A percentile compares a stretch with the other conserved stretches of the same genome.
Conservation (phyloP, 2,329 filamentous ascomycete genomes). For the Claviceps maximensis region DNA sequence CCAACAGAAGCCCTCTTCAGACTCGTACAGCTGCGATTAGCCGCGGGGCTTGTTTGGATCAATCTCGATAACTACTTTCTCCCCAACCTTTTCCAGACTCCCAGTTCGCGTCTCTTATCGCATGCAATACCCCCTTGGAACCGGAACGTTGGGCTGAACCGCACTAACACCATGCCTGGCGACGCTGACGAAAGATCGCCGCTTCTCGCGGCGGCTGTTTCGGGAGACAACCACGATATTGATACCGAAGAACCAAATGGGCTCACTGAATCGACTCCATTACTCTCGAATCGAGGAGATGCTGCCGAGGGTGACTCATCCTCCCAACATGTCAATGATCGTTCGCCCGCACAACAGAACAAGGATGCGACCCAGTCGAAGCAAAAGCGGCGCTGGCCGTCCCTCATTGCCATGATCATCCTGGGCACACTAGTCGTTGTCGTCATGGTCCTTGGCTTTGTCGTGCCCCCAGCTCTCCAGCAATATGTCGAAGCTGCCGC, state of each 20-base stretch:
- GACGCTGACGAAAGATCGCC: constrained; percentile 27
- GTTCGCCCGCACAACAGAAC: constrained; percentile 13
- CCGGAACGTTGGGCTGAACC: background rate
- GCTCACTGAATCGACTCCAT: constrained; percentile 36
- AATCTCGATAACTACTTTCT: background rate
- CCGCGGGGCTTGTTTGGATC: background rate
- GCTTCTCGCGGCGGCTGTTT: constrained; percentile 25
- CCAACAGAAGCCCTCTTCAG: background rate
- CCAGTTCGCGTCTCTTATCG: background rate
- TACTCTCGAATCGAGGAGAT: constrained; percentile 24
- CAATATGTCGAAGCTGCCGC: constrained; percentile 76
- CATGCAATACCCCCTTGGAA: background rate
- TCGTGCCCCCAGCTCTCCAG: constrained; percentile 67
- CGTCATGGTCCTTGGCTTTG: constrained; percentile 68
- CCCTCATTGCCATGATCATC: constrained; percentile 56
- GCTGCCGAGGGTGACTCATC: constrained; percentile 18
- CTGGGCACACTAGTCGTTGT: constrained; percentile 49
- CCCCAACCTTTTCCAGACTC: background rate
- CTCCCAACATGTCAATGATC: constrained; percentile 1
- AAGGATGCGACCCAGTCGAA: constrained; percentile 14
- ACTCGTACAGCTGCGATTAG: background rate
- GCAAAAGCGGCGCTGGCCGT: constrained; percentile 50
- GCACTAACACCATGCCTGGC: constrained; percentile 25
- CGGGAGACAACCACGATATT: constrained; percentile 14
- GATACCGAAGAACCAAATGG: constrained; percentile 5